Percentiles rank a stretch among this genome's conserved stretches.
Conservation (phyloP, 2,329 filamentous ascomycete genomes). For the Aspergillus neotritici region DNA sequence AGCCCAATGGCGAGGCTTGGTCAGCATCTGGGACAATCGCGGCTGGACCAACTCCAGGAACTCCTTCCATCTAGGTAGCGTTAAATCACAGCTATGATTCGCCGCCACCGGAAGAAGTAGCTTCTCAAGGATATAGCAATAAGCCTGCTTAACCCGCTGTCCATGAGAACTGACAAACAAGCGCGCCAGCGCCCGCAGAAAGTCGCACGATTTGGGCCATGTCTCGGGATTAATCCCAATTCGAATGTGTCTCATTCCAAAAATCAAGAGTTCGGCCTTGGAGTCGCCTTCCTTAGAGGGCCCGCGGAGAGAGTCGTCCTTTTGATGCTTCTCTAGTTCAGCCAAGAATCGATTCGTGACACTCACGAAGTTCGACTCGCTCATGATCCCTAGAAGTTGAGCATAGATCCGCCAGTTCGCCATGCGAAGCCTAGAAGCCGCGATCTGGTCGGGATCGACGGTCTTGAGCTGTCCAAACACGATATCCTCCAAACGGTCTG, state of each 20-base stretch:
- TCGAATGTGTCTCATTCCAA: conserved; percentile 84
- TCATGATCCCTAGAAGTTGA: conserved; percentile 92
- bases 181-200: conserved; percentile 72
- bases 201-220: conserved; percentile 85
- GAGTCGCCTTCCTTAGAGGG: conserved; percentile 61
- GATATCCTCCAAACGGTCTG: conserved; percentile 87
- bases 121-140: conserved; percentile 85
- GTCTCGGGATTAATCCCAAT: conserved; percentile 67
- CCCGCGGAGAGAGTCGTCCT: conserved; percentile 55
- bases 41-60: conserved; percentile 74
- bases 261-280: conserved; percentile 78
- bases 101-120: conserved; percentile 82
- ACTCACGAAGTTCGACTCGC: conserved; percentile 78
- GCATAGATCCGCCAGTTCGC: conserved; percentile 96
- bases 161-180: conserved; percentile 83
- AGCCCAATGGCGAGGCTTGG: conserved; percentile 88
- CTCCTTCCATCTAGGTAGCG: conserved; percentile 77
- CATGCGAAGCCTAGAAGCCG: conserved; percentile 68
- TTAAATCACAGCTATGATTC: conserved; percentile 69
- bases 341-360: conserved; percentile 76
- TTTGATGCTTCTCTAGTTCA: conserved; percentile 73
- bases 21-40: conserved; percentile 74
- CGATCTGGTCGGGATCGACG: conserved; percentile 72
- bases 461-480: conserved; percentile 94
- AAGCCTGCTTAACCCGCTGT: conserved; percentile 84